Evolutionary conservation across 208 protist species (phyloP).

Genomic region (Leishmania amazonensis): DNA sequence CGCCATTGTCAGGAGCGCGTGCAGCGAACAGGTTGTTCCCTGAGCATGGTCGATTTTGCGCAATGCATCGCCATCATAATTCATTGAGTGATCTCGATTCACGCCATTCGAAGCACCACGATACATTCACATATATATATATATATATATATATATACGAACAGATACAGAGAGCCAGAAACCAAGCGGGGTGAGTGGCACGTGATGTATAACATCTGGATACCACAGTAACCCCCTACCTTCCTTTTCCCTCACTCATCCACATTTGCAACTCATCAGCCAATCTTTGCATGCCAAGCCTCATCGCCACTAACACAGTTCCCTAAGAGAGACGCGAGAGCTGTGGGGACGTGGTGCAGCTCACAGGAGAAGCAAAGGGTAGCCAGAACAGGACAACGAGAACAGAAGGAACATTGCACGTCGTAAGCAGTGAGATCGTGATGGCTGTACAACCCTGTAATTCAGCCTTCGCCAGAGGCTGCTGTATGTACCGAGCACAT

Average conservation of each 20-base stretch:
- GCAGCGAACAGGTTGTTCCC: not conserved
- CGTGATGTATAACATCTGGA: not conserved
- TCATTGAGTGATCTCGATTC: not conserved
- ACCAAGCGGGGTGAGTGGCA: not conserved
- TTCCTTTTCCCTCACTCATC: not conserved
- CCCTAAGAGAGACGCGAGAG: no score
- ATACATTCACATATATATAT: not conserved
- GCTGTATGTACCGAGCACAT: not conserved
- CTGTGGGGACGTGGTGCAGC: not conserved
- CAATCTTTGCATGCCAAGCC: not conserved
- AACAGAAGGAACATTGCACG: not conserved
- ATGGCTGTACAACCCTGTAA: not conserved
- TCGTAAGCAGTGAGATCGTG: conserved; percentile 13
- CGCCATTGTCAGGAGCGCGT: not conserved
- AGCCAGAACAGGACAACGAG: not conserved
- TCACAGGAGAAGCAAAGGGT: not conserved
- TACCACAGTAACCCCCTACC: not conserved
- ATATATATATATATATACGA: not conserved
- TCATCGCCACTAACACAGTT: not conserved
- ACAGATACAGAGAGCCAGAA: not conserved
- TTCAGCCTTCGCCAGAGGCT: not conserved
- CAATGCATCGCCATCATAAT: not conserved
- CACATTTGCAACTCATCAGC: not conserved
- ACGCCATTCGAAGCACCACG: not conserved
- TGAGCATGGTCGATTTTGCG: not conserved